These are phyloP conservation scores for Hibiscus syriacus DNA, from an alignment of 345 rosid species.

Conservation along the genomic window DNA sequence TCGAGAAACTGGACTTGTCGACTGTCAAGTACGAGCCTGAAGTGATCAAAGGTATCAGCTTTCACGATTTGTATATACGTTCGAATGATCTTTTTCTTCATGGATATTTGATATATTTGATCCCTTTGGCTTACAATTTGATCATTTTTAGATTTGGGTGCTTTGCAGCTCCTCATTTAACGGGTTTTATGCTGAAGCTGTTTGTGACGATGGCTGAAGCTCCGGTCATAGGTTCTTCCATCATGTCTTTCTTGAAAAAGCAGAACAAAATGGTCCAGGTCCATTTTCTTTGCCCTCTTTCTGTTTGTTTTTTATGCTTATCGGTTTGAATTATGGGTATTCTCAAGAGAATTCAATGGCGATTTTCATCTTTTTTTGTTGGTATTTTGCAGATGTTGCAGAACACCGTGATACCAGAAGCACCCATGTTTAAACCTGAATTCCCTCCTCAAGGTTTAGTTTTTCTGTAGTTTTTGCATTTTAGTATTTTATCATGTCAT, in stretches of 20 bases:
- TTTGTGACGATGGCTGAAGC: constrained; percentile 54
- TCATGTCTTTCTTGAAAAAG: constrained; percentile 45
- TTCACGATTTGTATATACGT: background rate
- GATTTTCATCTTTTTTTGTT: too few species aligned
- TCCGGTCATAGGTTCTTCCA: constrained; percentile 51
- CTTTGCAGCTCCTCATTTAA: constrained; percentile 67
- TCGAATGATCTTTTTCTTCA: background rate
- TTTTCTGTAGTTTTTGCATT: too few species aligned
- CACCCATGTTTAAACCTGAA: constrained; percentile 85
- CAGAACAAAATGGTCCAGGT: constrained; percentile 62
- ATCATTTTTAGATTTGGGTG: background rate
- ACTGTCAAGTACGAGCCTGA: constrained; percentile 40
- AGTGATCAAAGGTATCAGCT: constrained; percentile 41
- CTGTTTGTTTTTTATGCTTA: background rate
- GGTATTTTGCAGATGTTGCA: constrained; percentile 58
- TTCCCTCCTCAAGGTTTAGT: constrained; percentile 68
- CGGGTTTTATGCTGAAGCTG: constrained; percentile 52
- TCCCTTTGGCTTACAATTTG: constrained; percentile 3
- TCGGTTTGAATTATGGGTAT: background rate
- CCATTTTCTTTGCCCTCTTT: constrained; percentile 4
- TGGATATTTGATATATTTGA: background rate
- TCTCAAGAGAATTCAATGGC: background rate
- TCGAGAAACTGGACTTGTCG: constrained; percentile 47
- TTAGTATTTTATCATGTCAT: too few species aligned
- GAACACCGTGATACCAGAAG: constrained; percentile 64